Conservation (phyloP, 75 land plant genomes). For the Picea sitchensis region DNA sequence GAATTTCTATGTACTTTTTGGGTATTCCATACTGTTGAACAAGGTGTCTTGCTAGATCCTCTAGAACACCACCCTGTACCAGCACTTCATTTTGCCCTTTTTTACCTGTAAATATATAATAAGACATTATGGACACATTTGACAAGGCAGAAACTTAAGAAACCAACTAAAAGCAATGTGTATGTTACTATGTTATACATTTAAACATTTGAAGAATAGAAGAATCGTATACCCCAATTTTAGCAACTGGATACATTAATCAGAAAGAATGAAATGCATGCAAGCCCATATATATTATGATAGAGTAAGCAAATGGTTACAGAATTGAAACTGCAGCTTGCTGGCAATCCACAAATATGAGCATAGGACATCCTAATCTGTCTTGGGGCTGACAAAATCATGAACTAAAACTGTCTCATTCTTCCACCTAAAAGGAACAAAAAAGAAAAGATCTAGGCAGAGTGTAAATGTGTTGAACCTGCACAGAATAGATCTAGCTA, state of each 20-base stretch:
- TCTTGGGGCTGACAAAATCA: no score
- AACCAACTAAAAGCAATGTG: not conserved
- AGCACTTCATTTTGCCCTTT: constrained; percentile 80
- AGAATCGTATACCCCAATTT: not conserved
- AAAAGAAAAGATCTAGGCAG: not conserved
- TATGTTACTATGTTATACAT: not conserved
- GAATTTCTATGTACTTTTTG: constrained; percentile 83
- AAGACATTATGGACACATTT: not conserved
- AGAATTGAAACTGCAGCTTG: not conserved
- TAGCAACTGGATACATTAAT: not conserved
- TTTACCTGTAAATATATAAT: constrained; percentile 43
- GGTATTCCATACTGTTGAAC: constrained; percentile 85
- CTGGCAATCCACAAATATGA: not conserved
- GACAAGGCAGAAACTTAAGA: not conserved
- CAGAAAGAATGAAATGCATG: not conserved
- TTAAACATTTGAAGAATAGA: not conserved
- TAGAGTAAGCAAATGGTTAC: not conserved
- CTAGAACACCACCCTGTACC: constrained; percentile 90
- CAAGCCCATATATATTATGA: not conserved
- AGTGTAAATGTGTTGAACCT: no score
- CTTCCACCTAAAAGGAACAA: no score
- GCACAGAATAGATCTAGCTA: no score
- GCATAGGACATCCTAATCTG: not conserved
- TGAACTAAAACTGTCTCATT: no score
- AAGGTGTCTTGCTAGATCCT: constrained; percentile 72